Conservation (phyloP, 352 stramenopile genomes). For the Globisporangium splendens region DNA sequence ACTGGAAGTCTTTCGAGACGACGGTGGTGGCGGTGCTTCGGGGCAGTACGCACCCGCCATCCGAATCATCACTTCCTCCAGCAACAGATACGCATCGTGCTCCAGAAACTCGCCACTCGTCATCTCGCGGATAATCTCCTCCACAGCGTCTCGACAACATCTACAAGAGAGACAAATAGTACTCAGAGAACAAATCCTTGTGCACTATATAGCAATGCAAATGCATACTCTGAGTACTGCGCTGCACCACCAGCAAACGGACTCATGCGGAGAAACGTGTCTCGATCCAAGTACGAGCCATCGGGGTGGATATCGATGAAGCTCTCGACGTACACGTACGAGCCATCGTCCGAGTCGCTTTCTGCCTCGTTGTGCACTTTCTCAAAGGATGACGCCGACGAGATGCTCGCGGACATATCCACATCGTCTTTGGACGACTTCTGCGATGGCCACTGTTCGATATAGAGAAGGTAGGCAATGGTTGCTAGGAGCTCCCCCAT, state of each 20-base stretch:
- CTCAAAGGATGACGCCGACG: constrained; percentile 17
- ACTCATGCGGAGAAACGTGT: constrained; percentile 33
- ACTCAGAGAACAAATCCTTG: too few relatives aligned
- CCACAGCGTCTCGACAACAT: constrained; percentile 51
- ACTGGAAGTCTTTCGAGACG: neutral
- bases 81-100: constrained; percentile 59
- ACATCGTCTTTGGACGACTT: constrained; percentile 8
- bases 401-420: constrained; percentile 2
- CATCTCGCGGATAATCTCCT: constrained; percentile 49
- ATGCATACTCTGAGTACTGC: constrained; percentile 53
- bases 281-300: constrained; percentile 21
- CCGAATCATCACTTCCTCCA: constrained; percentile 71
- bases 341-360: constrained; percentile 48
- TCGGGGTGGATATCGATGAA: constrained; percentile 54
- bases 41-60: constrained; percentile 73
- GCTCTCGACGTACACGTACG: constrained; percentile 71
- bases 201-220: too few relatives aligned
- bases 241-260: constrained; percentile 40
- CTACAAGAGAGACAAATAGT: constrained; percentile 17
- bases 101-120: constrained; percentile 47
- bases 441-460: constrained; percentile 55
- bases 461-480: constrained; percentile 62
- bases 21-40: constrained; percentile 9
- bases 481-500: constrained; percentile 78
- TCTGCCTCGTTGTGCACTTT: constrained; percentile 16